Evolutionary conservation across 352 stramenopile genomes (phyloP), one percentile per base, ranked within the genome.

Genomic region (Phytophthora tubulina): DNA sequence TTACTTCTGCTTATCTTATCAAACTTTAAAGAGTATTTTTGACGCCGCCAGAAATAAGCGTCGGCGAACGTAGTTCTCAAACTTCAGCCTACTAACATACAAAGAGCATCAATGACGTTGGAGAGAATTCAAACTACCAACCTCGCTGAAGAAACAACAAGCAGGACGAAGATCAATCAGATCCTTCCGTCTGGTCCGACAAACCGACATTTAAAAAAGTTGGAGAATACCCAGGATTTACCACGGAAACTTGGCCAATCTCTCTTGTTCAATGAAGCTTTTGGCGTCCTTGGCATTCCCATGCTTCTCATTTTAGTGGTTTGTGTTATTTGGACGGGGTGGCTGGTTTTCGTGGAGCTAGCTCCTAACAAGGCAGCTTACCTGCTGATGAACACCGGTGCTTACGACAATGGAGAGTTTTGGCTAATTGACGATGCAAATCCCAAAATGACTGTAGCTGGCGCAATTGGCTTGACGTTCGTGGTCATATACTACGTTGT

Each of bases 381-480:
- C 38, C 17, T 59, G n/a, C 33, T 76, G 10, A 75, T 74, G 67
- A 46, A 46, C 27, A 79, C 68, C 7, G 48, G 31, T 4, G 13
- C 55, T 14, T 72, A 72, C 33, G 59, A 76, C 32, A 54, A 70
- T 11, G 67, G 67, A 7, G 46, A 67, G n/a, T 73, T 76, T 36
- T 76, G 67, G 63, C 46, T 70, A 2, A 70, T 75, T 39, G 44
- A 46, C 14, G 64, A 73, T 41, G 7, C 52, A 1, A 62, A 67
- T 10, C 52, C 45, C 2, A 11, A 33, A 3, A 53, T 73, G 21
- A 63, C 33, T 8, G 11, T 46, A 2, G 36, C 48, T 63, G 59
- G 52, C 0, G 64, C 56, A 3, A 33, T 62, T 0, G 64, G 64
- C 1, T 36, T 73, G 10, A 14, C 54, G 3, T 15, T 67, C 11